Conservation (phyloP, 352 stramenopile genomes). For the Phytophthora kernoviae region DNA sequence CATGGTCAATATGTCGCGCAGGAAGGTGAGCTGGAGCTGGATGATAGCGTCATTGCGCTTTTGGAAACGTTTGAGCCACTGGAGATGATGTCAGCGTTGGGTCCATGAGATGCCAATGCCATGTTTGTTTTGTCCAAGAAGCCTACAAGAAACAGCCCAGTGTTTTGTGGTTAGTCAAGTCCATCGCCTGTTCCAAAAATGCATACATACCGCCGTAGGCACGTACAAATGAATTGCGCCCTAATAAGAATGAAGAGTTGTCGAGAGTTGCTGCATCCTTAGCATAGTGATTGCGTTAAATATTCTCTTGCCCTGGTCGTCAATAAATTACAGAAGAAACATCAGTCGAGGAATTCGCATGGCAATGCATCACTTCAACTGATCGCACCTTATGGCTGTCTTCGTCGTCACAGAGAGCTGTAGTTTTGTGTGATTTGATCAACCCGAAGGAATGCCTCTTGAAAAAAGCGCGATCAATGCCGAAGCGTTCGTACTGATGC, state of each 20-base stretch:
- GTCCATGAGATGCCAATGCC: conserved; percentile 10
- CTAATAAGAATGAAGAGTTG: conserved; percentile 34
- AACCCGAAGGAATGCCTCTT: conserved; percentile 66
- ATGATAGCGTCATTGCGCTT: conserved; percentile 41
- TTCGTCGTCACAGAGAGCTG: conserved; percentile 18
- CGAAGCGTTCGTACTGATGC: conserved; percentile 66
- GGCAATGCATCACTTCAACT: no score
- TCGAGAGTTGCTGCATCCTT: conserved; percentile 4
- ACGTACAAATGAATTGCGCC: conserved; percentile 35
- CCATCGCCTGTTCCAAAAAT: conserved; percentile 29
- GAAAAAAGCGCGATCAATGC: conserved; percentile 66
- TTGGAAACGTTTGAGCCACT: conserved; percentile 43
- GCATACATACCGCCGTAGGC: conserved; percentile 17
- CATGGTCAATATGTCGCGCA: conserved; percentile 30
- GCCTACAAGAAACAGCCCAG: conserved; percentile 18
- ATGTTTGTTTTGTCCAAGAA: conserved; percentile 30
- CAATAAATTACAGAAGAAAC: neutral
- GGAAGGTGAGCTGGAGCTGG: conserved; percentile 33
- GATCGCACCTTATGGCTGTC: no score
- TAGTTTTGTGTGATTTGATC: conserved; percentile 82
- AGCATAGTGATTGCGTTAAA: neutral
- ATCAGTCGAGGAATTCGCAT: neutral
- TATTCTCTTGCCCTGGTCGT: neutral
- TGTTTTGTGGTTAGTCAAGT: conserved; percentile 33
- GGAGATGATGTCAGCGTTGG: conserved; percentile 40